Base-by-base conservation (phyloP, 208 protist species). In the Trypanosoma boissoni region DNA sequence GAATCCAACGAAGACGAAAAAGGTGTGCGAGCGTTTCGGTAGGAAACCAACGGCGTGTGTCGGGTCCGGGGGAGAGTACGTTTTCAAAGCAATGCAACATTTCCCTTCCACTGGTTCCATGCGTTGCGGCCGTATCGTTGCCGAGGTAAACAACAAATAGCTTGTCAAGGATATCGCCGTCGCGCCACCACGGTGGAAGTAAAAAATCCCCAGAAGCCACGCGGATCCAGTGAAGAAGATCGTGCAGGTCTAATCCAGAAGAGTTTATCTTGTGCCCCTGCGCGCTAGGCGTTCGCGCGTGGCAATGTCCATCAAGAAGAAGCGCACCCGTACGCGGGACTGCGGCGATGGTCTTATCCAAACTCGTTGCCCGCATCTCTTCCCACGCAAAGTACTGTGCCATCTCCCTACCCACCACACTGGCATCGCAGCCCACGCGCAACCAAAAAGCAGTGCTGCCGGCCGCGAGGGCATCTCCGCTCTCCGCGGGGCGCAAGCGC, bases 221-320 rank as follows among this genome's bases (percentile, higher is more conserved):
- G 9, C 56, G 56, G 42, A 61, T 61, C 56, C 56, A 61, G 28
- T 61, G 56, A 0, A 61, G 16, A 1, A 61, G 14, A 29, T 21
- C 41, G 20, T 1, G 14, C 16, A 0, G 44, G 10, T 52, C 28
- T 31, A 28, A 42, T 3, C 18, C 8, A 16, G 12, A 16, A 12
- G 34, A 39, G 6, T 6, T 0, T 1, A 7, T 20, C 43, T n/a
- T 8, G 7, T 61, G 27, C 29, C 1, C 18, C 27, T 26, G 1
- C 24, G 21, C 27, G 18, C 41, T 51, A 28, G n/a, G n/a, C n/a
- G n/a, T n/a, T n/a, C n/a, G n/a, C n/a, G n/a, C n/a, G n/a, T 39
- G 28, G 8, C 29, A 26, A 29, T 31, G n/a, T 9, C n/a, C 44
- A 61, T 9, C 44, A 6, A 59, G 14, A 31, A 29, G 10, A 18